Conservation (phyloP, 2,329 filamentous ascomycete genomes). For the Exophiala spinifera region DNA sequence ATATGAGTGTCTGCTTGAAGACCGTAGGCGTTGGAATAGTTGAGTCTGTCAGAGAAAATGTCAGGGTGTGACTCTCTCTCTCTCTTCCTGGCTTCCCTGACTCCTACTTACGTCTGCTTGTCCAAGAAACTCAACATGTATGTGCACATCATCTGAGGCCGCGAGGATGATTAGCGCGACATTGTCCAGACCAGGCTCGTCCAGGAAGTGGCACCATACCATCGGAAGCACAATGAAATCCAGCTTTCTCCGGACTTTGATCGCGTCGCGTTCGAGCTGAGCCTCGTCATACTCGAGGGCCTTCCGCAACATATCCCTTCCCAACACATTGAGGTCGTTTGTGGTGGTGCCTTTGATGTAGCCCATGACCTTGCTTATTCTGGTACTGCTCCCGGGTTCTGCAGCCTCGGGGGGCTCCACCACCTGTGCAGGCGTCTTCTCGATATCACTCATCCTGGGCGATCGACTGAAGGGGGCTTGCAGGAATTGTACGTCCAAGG, state of each 20-base stretch:
- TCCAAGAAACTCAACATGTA: slow-evolving; percentile 39
- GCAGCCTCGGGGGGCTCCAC: slow-evolving; percentile 1
- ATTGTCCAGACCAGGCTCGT: too few species aligned
- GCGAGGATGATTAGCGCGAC: background rate
- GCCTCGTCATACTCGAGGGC: slow-evolving; percentile 37
- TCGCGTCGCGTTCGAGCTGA: slow-evolving; percentile 34
- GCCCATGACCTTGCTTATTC: background rate
- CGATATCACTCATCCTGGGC: background rate
- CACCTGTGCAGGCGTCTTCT: background rate
- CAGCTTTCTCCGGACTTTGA: slow-evolving; percentile 37
- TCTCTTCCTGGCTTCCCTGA: background rate
- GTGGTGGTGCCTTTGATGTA: slow-evolving; percentile 26
- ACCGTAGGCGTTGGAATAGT: slow-evolving; percentile 44
- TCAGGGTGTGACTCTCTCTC: background rate
- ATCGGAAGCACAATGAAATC: slow-evolving; percentile 40
- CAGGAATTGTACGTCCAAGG: too few species aligned
- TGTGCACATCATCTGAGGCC: slow-evolving; percentile 35
- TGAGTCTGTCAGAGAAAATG: slow-evolving; percentile 29
- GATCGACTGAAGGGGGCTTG: background rate
- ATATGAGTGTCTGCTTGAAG: slow-evolving; percentile 43
- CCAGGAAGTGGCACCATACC: slow-evolving; percentile 23
- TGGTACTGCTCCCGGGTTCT: background rate
- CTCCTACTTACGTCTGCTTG: slow-evolving; percentile 27
- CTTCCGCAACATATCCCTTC: slow-evolving; percentile 33
- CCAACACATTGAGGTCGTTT: slow-evolving; percentile 21